These are phyloP conservation scores for Pythium phragmiticola DNA, from an alignment of 352 stramenopile genomes.

Conservation along the genomic window DNA sequence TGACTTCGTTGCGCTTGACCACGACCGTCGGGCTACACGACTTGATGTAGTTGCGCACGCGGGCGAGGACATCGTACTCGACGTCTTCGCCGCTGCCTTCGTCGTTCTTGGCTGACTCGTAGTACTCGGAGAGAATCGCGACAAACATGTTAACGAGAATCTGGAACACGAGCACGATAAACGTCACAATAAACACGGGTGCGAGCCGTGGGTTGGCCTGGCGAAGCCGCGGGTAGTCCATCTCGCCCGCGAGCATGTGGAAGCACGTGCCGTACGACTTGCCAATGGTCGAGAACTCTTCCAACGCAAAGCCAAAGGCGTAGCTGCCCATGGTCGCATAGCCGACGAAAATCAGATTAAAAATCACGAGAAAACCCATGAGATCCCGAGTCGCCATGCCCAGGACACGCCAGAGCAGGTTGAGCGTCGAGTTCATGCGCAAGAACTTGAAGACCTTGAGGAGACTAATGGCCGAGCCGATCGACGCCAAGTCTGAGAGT, in stretches of 20 bases:
- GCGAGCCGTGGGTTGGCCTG: conserved; percentile 81
- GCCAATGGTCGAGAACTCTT: conserved; percentile 83
- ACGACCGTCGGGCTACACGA: conserved; percentile 79
- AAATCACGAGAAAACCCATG: conserved; percentile 89
- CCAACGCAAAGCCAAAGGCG: conserved; percentile 77
- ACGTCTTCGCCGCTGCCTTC: conserved; percentile 66
- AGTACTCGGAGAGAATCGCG: conserved; percentile 87
- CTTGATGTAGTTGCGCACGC: conserved; percentile 72
- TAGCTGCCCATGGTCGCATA: conserved; percentile 86
- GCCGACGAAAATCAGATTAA: conserved; percentile 85
- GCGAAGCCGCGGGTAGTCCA: conserved; percentile 74
- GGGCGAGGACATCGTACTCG: conserved; percentile 86
- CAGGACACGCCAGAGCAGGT: conserved; percentile 81
- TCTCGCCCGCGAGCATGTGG: conserved; percentile 83
- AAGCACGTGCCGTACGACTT: conserved; percentile 86
- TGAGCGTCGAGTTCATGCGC: conserved; percentile 88
- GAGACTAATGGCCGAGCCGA: conserved; percentile 75
- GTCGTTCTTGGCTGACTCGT: conserved; percentile 82
- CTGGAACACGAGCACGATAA: conserved; percentile 85
- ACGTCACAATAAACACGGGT: conserved; percentile 81
- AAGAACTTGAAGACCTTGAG: conserved; percentile 90
- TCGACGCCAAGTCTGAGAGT: conserved; percentile 70
- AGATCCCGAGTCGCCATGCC: conserved; percentile 83
- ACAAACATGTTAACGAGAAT: conserved; percentile 91
- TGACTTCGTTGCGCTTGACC: conserved; percentile 71